These are phyloP conservation scores for Camelina hispida DNA, from an alignment of 345 rosid species.

Conservation along the genomic window DNA sequence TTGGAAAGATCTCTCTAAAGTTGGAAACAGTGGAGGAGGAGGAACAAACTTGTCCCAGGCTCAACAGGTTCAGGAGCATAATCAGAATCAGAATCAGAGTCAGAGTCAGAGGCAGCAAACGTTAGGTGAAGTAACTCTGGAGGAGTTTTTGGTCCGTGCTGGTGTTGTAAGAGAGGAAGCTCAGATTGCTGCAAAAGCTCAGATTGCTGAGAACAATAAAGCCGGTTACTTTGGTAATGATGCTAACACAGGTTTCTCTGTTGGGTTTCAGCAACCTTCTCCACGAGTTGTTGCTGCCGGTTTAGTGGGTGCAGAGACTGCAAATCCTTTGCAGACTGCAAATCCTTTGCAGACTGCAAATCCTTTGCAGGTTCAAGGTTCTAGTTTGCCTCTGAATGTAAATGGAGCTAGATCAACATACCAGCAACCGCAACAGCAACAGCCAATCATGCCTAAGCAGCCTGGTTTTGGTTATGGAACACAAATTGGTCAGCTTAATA, in stretches of 20 bases:
- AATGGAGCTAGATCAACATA: constrained; percentile 63
- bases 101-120: constrained; percentile 69
- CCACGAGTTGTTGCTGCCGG: constrained; percentile 36
- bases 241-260: constrained; percentile 47
- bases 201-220: constrained; percentile 35
- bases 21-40: constrained; percentile 48
- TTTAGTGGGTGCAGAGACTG: constrained; percentile 49
- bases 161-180: constrained; percentile 89
- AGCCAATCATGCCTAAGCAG: constrained; percentile 74
- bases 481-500: constrained; percentile 50
- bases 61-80: neutral
- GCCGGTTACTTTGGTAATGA: constrained; percentile 54
- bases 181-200: constrained; percentile 46
- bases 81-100: constrained; percentile 29
- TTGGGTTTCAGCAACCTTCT: constrained; percentile 63
- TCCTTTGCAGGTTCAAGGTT: constrained; percentile 56
- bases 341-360: constrained; percentile 42
- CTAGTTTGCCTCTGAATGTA: constrained; percentile 67
- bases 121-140: constrained; percentile 86
- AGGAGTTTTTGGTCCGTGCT: constrained; percentile 89
- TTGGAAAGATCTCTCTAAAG: constrained; percentile 76
- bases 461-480: constrained; percentile 56
- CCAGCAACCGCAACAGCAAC: constrained; percentile 50
- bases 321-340: constrained; percentile 48
- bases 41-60: constrained; percentile 46